Base-by-base conservation (phyloP, 176 grass and related monocot genomes). In the Luzula sylvatica region DNA sequence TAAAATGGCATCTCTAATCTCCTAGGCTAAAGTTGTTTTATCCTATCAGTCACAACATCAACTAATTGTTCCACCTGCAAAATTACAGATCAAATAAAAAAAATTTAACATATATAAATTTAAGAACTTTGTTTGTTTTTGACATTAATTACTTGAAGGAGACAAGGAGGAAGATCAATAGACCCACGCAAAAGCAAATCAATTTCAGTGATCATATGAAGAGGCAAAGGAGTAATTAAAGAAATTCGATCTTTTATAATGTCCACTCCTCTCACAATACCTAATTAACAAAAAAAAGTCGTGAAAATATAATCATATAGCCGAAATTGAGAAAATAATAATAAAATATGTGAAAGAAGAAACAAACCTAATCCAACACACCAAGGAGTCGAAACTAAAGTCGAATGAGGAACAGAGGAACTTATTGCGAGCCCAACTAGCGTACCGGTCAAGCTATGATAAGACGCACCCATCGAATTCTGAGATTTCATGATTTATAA, bases 321-420 rank as follows among this genome's bases (percentile, higher is more conserved):
- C n/a, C n/a, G n/a, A n/a, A n/a, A n/a, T n/a, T n/a, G n/a, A n/a
- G n/a, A n/a, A 4, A 48, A 29, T 17, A 18, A 15, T 32, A 44
- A 13, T 26, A 13, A 42, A 42, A 18, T 42, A 38, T 3, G 7
- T 3, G 7, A 8, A 15, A 18, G 21, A 7, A 38, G 40, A 58
- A 20, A 46, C 44, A 25, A 58, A 87, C 78, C 78, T 53, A 87
- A 56, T 71, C 83, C 78, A 58, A 82, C 47, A 67, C 78, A 87
- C 32, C 58, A 87, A 43, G 78, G 73, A 16, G 58, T 66, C 2
- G 64, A 71, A 38, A 66, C 68, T 42, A 66, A 61, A 58, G 28
- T 20, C 66, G 65, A 78, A 21, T 52, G 46, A 50, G 73, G 42
- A 45, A 49, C 1, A 26, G 52, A 62, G 50, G 42, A 51, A 74